Percentiles rank a stretch among this genome's conserved stretches.
phyloP scores from a whole-genome alignment of 2,329 filamentous ascomycete species.

The Penicillium sclerotiorum region DNA sequence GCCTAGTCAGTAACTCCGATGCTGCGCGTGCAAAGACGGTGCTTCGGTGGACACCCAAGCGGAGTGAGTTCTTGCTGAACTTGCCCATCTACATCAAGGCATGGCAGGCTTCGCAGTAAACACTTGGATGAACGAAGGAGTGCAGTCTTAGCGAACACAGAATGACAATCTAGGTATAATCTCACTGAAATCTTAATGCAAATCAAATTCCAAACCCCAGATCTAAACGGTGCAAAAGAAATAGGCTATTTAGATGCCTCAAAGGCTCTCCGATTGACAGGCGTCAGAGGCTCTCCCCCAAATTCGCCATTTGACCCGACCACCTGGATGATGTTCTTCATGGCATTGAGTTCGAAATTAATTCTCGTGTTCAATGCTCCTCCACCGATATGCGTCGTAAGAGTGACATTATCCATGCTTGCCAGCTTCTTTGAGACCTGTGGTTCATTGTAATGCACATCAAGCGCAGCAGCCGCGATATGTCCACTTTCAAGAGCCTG shows the following conservation, averaged over 20 bases:
- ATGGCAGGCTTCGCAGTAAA: conserved; percentile 8
- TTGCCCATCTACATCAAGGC: conserved; percentile 19
- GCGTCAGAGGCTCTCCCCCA: conserved; percentile 12
- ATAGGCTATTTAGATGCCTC: neutral
- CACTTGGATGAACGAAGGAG: neutral
- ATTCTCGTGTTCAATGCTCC: conserved; percentile 52
- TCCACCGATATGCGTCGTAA: conserved; percentile 52
- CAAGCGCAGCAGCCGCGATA: conserved; percentile 52
- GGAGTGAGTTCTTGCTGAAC: conserved; percentile 24
- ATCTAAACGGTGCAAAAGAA: neutral
- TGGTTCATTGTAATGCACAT: conserved; percentile 59
- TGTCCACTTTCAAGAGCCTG: conserved; percentile 51
- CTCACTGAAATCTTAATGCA: no score
- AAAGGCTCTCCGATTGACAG: conserved; percentile 16
- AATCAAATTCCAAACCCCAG: neutral
- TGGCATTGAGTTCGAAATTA: conserved; percentile 47
- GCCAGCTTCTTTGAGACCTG: conserved; percentile 49
- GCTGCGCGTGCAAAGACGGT: conserved; percentile 32
- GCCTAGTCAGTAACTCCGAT: conserved; percentile 24
- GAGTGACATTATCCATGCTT: conserved; percentile 46
- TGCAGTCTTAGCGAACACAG: neutral
- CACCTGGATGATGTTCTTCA: conserved; percentile 46
- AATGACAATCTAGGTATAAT: no score
- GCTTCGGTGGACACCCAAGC: conserved; percentile 39
- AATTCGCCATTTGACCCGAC: conserved; percentile 14